Percentiles rank a stretch among this genome's conserved stretches.
Conservation (phyloP, 768 basidiomycete species). For the Lanmaoa rubissima region DNA sequence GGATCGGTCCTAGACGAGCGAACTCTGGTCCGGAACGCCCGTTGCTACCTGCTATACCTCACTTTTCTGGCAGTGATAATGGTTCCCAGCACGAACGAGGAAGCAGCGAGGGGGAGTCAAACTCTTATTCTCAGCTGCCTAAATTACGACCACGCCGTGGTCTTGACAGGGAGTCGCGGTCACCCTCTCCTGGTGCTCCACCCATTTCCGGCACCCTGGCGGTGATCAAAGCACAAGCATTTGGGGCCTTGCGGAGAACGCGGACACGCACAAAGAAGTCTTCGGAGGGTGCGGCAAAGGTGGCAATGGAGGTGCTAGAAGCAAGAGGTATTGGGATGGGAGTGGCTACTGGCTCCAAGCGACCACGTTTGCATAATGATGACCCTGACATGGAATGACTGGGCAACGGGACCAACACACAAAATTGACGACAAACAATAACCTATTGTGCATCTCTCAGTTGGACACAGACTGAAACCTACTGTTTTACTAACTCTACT, state of each 20-base stretch:
- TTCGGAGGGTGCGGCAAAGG: slow-evolving; percentile 67
- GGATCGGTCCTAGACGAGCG: slow-evolving; percentile 48
- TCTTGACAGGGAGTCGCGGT: slow-evolving; percentile 45
- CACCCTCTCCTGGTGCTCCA: slow-evolving; percentile 46
- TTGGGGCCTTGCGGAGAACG: slow-evolving; percentile 79
- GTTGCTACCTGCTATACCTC: slow-evolving; percentile 45
- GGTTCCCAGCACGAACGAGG: slow-evolving; percentile 50
- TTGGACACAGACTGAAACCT: slow-evolving; percentile 28
- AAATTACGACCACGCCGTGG: slow-evolving; percentile 50
- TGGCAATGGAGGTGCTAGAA: slow-evolving; percentile 79
- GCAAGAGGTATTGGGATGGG: slow-evolving; percentile 69
- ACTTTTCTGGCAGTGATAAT: slow-evolving; percentile 50
- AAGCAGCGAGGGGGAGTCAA: slow-evolving; percentile 56
- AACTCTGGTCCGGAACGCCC: slow-evolving; percentile 50
- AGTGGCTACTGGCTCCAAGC: slow-evolving; percentile 36
- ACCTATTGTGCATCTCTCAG: slow-evolving; percentile 29
- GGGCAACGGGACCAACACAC: slow-evolving; percentile 12
- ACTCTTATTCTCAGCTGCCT: slow-evolving; percentile 38
- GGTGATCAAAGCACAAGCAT: slow-evolving; percentile 89
- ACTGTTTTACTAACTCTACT: slow-evolving; percentile 33
- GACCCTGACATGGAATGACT: slow-evolving; percentile 44
- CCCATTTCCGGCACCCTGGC: slow-evolving; percentile 78
- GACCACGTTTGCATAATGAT: slow-evolving; percentile 50
- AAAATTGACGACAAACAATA: slow-evolving; percentile 24
- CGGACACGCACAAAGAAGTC: slow-evolving; percentile 71